Percentiles rank a stretch among this genome's conserved stretches.
These are phyloP conservation scores for Cladosporium austrohemisphaericum DNA, from an alignment of 2,329 filamentous ascomycete genomes.

Conservation along the genomic window DNA sequence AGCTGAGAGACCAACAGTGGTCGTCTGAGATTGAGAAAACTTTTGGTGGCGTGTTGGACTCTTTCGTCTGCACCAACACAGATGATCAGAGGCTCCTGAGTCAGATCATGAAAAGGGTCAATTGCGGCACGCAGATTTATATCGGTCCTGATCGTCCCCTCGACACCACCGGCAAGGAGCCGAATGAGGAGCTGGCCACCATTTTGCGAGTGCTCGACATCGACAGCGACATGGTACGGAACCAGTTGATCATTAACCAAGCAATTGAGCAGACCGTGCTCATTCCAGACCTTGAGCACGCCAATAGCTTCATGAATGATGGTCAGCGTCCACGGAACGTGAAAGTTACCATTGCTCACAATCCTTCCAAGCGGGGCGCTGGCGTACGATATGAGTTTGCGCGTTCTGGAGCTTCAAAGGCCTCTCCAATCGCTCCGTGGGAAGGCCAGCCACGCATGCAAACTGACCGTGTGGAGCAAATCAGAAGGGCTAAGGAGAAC, in stretches of 20 bases:
- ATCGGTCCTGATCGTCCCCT: constrained; percentile 58
- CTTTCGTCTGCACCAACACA: constrained; percentile 78
- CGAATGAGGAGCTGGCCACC: constrained; percentile 68
- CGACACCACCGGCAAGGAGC: constrained; percentile 66
- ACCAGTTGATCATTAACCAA: constrained; percentile 78
- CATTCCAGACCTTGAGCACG: constrained; percentile 64
- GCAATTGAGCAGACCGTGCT: constrained; percentile 81
- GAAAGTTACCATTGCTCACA: constrained; percentile 65
- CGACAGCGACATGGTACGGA: constrained; percentile 71
- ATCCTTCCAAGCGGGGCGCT: constrained; percentile 55
- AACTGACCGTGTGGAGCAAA: constrained; percentile 30
- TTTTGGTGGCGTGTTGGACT: constrained; percentile 65
- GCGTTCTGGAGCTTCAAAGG: constrained; percentile 46
- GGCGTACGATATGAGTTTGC: constrained; percentile 58
- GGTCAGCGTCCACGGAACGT: constrained; percentile 63
- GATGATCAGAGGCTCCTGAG: constrained; percentile 68
- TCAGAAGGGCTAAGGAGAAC: constrained; percentile 41
- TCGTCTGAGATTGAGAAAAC: constrained; percentile 73
- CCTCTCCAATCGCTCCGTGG: constrained; percentile 53
- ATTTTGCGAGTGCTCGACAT: constrained; percentile 75
- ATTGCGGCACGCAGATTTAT: constrained; percentile 53
- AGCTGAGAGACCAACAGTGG: constrained; percentile 76
- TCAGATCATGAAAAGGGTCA: constrained; percentile 58
- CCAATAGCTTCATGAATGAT: constrained; percentile 64
- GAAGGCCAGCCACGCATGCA: constrained; percentile 57